phyloP scores from a whole-genome alignment of 2,329 filamentous ascomycete genomes.

The Lachnellula hyalina region DNA sequence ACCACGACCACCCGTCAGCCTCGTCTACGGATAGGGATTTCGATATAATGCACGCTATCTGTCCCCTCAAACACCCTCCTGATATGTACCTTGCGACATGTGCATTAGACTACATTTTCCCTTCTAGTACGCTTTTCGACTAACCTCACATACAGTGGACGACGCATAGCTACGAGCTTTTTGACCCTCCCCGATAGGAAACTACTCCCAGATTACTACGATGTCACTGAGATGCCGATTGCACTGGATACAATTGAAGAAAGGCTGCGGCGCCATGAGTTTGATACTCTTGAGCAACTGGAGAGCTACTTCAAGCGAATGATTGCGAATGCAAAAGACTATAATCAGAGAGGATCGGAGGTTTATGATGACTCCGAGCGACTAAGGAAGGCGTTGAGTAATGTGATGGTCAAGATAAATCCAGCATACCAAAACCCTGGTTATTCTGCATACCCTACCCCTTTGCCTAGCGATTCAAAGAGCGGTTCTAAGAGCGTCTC shows the following conservation, averaged over 20 bases:
- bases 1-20: conserved; percentile 7
- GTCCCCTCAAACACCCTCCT: conserved; percentile 3
- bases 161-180: conserved; percentile 69
- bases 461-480: conserved; percentile 50
- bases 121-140: conserved; percentile 3
- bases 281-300: conserved; percentile 64
- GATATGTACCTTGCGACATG: not conserved
- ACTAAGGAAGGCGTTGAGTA: conserved; percentile 78
- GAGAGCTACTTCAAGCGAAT: conserved; percentile 86
- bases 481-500: not conserved
- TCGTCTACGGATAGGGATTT: conserved; percentile 8
- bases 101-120: not conserved
- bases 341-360: conserved; percentile 66
- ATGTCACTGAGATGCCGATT: conserved; percentile 70
- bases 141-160: conserved; percentile 48
- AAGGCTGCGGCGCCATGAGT: conserved; percentile 65
- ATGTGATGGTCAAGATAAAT: conserved; percentile 82
- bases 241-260: conserved; percentile 71
- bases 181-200: conserved; percentile 62
- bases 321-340: conserved; percentile 82
- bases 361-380: conserved; percentile 82
- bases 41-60: conserved; percentile 7
- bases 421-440: conserved; percentile 67
- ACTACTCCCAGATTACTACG: conserved; percentile 70
- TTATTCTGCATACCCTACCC: conserved; percentile 69